A percentile compares a stretch with the other conserved stretches of the same genome.
Conservation (phyloP, 768 basidiomycete genomes). For the Sporobolomyces phaffii region DNA sequence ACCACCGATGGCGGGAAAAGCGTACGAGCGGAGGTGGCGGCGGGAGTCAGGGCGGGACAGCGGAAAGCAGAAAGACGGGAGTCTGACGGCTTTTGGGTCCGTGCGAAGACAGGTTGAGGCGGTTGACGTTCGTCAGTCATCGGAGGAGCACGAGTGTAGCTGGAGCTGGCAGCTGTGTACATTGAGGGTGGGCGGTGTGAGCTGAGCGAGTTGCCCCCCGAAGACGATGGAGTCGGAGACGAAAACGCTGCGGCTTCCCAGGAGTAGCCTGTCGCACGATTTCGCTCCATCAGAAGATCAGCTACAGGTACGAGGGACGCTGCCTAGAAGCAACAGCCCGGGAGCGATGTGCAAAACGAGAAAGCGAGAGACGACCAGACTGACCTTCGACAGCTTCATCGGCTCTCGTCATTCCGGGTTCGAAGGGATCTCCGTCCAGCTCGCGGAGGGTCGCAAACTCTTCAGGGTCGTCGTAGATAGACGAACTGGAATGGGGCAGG, state of each 20-base stretch:
- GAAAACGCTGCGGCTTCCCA: background rate
- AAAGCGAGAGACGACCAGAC: background rate
- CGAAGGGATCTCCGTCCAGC: background rate
- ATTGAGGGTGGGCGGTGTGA: no score
- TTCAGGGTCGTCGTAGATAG: conserved; percentile 3
- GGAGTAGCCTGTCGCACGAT: background rate
- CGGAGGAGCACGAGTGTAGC: background rate
- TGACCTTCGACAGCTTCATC: background rate
- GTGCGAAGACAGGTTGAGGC: background rate
- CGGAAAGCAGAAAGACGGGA: background rate
- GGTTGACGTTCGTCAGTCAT: background rate
- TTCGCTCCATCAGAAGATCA: background rate
- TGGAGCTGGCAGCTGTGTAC: background rate
- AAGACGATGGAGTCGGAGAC: conserved; percentile 2
- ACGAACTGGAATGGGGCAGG: background rate
- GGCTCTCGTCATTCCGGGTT: background rate
- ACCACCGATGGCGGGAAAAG: background rate
- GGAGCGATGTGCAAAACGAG: no score
- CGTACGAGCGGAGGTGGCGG: no score
- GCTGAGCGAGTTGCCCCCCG: no score
- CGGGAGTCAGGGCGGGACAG: background rate
- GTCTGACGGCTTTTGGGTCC: background rate
- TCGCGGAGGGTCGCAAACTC: background rate
- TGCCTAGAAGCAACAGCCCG: no score
- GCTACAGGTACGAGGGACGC: background rate